A percentile compares a stretch with the other conserved stretches of the same genome.
phyloP scores from a whole-genome alignment of 2,329 filamentous ascomycete genomes.

The Blastomyces emzantsi region DNA sequence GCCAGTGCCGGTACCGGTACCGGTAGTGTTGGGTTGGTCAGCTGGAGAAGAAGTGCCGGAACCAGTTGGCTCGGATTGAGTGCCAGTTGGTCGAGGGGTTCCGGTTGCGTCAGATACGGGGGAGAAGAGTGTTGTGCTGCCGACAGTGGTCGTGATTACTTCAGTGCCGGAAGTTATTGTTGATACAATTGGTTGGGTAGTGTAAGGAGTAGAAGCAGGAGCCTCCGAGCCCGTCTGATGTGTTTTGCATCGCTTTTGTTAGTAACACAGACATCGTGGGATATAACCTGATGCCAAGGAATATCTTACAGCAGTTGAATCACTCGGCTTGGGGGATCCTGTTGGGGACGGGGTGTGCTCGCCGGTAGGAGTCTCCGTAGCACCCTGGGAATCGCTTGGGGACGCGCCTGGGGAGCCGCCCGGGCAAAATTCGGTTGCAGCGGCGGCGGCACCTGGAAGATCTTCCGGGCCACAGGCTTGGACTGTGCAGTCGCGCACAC shows the following conservation, averaged over 20 bases:
- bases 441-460: conserved; percentile 14
- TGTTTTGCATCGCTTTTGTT: neutral
- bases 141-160: conserved; percentile 18
- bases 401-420: neutral
- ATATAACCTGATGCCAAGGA: conserved; percentile 1
- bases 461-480: conserved; percentile 37
- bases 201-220: conserved; percentile 1
- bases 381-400: conserved; percentile 1
- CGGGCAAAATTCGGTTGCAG: neutral
- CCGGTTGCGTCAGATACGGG: conserved; percentile 18
- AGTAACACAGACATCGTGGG: neutral
- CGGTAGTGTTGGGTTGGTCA: conserved; percentile 15
- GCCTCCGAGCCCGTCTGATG: conserved; percentile 15
- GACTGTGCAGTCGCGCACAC: conserved; percentile 40
- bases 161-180: conserved; percentile 15
- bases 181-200: conserved; percentile 10
- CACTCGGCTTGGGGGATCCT: conserved; percentile 15
- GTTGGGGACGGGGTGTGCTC: conserved; percentile 10
- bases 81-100: conserved; percentile 12
- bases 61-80: conserved; percentile 14
- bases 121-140: conserved; percentile 20
- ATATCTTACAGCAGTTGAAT: conserved; percentile 8
- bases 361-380: conserved; percentile 12
- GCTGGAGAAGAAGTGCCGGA: conserved; percentile 8
- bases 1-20: conserved; percentile 5